A percentile compares a stretch with the other conserved stretches of the same genome.
Evolutionary conservation across 371 early-diverging fungal genomes (phyloP).

Genomic region (Saksenaea oblongispora): DNA sequence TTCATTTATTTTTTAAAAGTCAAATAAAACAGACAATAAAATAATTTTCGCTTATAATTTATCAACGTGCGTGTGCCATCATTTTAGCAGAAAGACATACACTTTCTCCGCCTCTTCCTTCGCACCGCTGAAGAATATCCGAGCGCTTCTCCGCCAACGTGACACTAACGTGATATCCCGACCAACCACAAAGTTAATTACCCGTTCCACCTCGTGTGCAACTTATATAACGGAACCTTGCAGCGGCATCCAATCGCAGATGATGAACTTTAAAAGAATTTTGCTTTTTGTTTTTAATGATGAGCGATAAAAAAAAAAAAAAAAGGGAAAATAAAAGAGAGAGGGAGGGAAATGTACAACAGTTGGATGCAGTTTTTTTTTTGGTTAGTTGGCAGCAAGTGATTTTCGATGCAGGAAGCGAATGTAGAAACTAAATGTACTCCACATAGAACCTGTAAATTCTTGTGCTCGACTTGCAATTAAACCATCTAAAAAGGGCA

Average conservation of each 20-base stretch:
- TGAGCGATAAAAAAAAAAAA: not conserved
- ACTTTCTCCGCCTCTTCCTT: no score
- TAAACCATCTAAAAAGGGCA: constrained; percentile 49
- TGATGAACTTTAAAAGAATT: not conserved
- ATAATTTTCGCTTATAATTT: no score
- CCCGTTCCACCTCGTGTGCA: not conserved
- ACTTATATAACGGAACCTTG: not conserved
- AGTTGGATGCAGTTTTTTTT: not conserved
- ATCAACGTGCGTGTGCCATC: no score
- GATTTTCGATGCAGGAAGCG: constrained; percentile 20
- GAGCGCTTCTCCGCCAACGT: no score
- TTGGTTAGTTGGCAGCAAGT: not conserved
- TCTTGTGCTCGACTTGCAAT: constrained; percentile 41
- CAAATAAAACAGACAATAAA: no score
- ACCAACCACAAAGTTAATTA: no score
- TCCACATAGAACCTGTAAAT: constrained; percentile 35
- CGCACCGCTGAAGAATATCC: no score
- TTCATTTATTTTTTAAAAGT: no score
- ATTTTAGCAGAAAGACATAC: no score
- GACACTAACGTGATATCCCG: no score
- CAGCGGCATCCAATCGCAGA: not conserved
- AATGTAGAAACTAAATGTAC: constrained; percentile 34
- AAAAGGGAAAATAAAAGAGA: not conserved
- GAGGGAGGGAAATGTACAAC: not conserved
- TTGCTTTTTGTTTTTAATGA: not conserved